Conservation (phyloP, 768 basidiomycete species). For the Trametes punicea region DNA sequence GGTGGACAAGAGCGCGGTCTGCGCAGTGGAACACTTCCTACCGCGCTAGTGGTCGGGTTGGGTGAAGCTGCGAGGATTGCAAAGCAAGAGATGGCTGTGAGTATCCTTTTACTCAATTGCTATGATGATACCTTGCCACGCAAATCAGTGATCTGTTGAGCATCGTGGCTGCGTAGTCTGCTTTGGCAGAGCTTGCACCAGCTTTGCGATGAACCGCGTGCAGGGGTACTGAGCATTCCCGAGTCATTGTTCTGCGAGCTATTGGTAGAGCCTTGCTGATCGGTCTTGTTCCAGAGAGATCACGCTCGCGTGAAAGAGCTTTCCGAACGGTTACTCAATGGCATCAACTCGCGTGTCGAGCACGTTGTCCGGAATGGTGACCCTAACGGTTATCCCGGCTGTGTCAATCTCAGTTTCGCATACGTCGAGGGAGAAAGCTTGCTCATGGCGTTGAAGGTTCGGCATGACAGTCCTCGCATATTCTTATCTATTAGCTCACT, state of each 20-base stretch:
- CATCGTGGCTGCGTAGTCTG: conserved; percentile 25
- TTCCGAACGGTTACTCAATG: conserved; percentile 75
- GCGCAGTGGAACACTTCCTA: conserved; percentile 90
- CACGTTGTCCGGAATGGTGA: conserved; percentile 96
- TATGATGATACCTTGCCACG: conserved; percentile 33
- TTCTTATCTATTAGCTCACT: not conserved
- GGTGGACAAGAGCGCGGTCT: conserved; percentile 97
- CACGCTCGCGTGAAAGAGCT: conserved; percentile 69
- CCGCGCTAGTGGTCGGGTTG: conserved; percentile 84
- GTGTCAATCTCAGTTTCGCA: conserved; percentile 92
- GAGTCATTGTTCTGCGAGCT: not conserved
- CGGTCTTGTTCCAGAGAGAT: conserved; percentile 58
- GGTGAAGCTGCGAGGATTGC: conserved; percentile 95
- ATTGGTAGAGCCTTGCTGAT: conserved; percentile 28
- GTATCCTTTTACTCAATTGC: conserved; percentile 34
- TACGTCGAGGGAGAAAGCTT: conserved; percentile 98
- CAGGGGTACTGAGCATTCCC: conserved; percentile 85
- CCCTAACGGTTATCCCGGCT: conserved; percentile 87
- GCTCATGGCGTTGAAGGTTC: conserved; percentile 94
- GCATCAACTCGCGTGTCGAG: conserved; percentile 81
- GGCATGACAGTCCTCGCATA: conserved; percentile 11
- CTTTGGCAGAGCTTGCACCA: conserved; percentile 42
- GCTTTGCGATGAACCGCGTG: conserved; percentile 69
- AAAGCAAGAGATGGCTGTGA: conserved; percentile 87
- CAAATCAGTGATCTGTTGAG: conserved; percentile 23